A percentile compares a stretch with the other conserved stretches of the same genome.
These are phyloP conservation scores for Isoetes engelmannii DNA, from an alignment of 83 land plant genomes.

Conservation along the genomic window DNA sequence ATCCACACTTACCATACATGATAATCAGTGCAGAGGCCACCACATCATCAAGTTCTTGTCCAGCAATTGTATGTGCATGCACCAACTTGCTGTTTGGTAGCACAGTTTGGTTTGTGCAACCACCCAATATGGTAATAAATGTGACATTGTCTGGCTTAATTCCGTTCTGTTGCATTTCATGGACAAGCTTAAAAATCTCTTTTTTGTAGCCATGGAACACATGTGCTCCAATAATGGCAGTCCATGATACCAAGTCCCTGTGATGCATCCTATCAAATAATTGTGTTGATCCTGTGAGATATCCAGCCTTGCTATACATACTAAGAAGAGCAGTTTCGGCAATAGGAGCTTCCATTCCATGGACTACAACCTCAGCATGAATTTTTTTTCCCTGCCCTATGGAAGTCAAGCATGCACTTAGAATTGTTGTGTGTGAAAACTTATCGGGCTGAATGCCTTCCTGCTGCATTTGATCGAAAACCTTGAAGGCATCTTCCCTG, in stretches of 20 bases:
- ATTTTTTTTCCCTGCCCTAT: no score
- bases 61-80: constrained; percentile 13
- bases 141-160: constrained; percentile 33
- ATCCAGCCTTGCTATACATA: constrained; percentile 46
- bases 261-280: constrained; percentile 43
- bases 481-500: no score
- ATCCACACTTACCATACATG: constrained; percentile 40
- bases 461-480: no score
- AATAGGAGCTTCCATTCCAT: no score
- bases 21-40: constrained; percentile 30
- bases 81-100: constrained; percentile 8
- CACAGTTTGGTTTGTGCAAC: constrained; percentile 22
- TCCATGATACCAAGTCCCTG: constrained; percentile 38
- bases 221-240: constrained; percentile 42
- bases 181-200: constrained; percentile 35
- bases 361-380: no score
- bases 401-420: no score
- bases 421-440: no score
- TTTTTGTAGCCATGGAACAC: constrained; percentile 27
- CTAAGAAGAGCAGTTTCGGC: constrained; percentile 32
- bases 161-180: constrained; percentile 17
- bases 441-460: no score
- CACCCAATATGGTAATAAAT: constrained; percentile 18
- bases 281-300: constrained; percentile 9
- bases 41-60: constrained; percentile 13